Base-by-base conservation (phyloP, 2,329 filamentous ascomycete genomes). In the Venturia effusa region DNA sequence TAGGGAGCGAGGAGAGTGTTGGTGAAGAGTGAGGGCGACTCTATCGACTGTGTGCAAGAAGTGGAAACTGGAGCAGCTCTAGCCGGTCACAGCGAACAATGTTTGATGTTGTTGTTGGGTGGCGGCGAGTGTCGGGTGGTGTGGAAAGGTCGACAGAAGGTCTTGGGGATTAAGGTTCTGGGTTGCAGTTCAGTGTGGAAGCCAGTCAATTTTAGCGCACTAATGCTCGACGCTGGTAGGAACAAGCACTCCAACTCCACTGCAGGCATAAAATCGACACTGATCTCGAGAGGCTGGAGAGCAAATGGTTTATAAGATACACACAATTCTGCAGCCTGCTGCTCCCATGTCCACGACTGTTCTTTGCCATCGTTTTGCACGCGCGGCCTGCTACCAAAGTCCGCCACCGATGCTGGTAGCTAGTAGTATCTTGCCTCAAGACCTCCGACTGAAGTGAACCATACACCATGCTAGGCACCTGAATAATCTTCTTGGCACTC, bases 21-120 rank as follows among this genome's bases (percentile, higher is more conserved):
- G 67, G 67, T 64, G 54, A 59, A 65, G 66, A 64, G 55, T 59
- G 62, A 61, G 59, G 59, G 6, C 40, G 37, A 39, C 15, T 40
- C 34, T 19, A 39, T 24, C 1, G 37, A 30, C 8, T 6, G n/a
- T 4, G 24, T 39, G n/a, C 4, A 27, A 19, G 24, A 1, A 0
- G 1, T 17, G 5, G 61, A 24, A 48, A 51, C 43, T 45, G 39
- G 40, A 59, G 51, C 37, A 63, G 61, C 43, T 63, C 22, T 32
- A 24, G 61, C 30, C 27, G 51, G 51, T 57, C 34, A 30, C 45
- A 59, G 45, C 32, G 61, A 32, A 40, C 32, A 48, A 40, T 40
- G 43, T 2, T 63, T 24, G 45, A 51, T 17, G 27, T 63, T 59
- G 51, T 32, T 34, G 45, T 63, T 57, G 22, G 27, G 30, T 37